These are phyloP conservation scores for Mycena alexandri DNA, from an alignment of 768 basidiomycete species.

Conservation along the genomic window DNA sequence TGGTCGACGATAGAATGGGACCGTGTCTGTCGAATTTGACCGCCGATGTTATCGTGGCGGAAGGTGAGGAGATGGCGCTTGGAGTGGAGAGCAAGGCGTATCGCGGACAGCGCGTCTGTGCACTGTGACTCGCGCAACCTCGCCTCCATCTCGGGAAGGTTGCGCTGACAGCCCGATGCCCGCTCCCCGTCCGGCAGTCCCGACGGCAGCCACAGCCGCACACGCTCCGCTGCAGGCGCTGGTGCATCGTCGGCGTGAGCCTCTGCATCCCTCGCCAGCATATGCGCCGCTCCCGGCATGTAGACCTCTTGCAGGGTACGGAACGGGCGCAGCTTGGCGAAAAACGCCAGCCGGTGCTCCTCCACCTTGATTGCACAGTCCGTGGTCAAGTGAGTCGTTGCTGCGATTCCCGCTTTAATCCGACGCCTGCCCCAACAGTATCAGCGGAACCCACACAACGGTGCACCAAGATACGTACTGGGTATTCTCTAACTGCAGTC, in stretches of 20 bases:
- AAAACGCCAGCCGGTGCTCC: constrained; percentile 23
- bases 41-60: constrained; percentile 12
- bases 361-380: constrained; percentile 8
- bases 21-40: not conserved
- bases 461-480: too few relatives aligned
- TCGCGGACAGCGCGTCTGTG: not conserved
- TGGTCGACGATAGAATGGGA: constrained; percentile 1
- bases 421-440: not conserved
- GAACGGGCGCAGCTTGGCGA: constrained; percentile 19
- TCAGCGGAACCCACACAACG: not conserved
- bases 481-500: not conserved
- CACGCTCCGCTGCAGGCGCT: constrained; percentile 6
- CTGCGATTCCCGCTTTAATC: not conserved
- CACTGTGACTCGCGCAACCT: constrained; percentile 19
- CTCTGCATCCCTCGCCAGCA: constrained; percentile 11
- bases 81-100: constrained; percentile 10
- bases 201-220: constrained; percentile 12
- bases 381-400: not conserved
- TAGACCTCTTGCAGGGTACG: not conserved
- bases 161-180: not conserved
- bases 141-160: constrained; percentile 10
- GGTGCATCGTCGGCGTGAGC: not conserved
- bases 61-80: constrained; percentile 21
- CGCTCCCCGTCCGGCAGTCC: not conserved
- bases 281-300: constrained; percentile 13